Conservation (phyloP, 2,329 filamentous ascomycete species). For the Sporothrix protearum region DNA sequence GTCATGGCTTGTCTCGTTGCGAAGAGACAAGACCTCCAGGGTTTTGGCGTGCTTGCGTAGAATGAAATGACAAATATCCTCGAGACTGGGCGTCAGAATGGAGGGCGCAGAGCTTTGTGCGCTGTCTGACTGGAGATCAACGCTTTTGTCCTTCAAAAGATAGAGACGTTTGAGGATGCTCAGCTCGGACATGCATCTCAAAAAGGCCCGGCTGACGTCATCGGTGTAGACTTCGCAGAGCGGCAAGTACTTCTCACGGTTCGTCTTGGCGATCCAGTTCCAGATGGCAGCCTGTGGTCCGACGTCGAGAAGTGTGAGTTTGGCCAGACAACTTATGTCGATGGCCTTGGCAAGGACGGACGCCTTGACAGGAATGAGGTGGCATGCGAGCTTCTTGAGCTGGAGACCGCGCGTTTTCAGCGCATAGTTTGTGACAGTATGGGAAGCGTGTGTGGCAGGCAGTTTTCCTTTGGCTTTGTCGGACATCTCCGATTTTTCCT, state of each 20-base stretch:
- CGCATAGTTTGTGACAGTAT: conserved; percentile 50
- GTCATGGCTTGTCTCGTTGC: conserved; percentile 49
- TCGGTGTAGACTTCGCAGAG: conserved; percentile 61
- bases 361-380: conserved; percentile 59
- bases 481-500: not conserved
- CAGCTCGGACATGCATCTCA: conserved; percentile 44
- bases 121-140: conserved; percentile 44
- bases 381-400: conserved; percentile 52
- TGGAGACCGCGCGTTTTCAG: conserved; percentile 56
- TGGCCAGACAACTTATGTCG: conserved; percentile 54
- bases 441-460: not conserved
- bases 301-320: conserved; percentile 60
- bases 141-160: conserved; percentile 51
- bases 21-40: conserved; percentile 57
- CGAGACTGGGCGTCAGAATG: conserved; percentile 49
- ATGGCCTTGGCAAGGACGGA: conserved; percentile 55
- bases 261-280: conserved; percentile 53
- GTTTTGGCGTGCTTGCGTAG: conserved; percentile 56
- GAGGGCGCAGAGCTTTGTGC: conserved; percentile 50
- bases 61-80: conserved; percentile 56
- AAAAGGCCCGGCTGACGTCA: conserved; percentile 44
- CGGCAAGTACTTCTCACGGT: conserved; percentile 48
- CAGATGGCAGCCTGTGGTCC: conserved; percentile 60
- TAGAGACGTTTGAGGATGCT: conserved; percentile 56
- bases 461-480: not conserved